Conservation (phyloP, 2,329 filamentous ascomycete genomes). For the Colletotrichum lupini region DNA sequence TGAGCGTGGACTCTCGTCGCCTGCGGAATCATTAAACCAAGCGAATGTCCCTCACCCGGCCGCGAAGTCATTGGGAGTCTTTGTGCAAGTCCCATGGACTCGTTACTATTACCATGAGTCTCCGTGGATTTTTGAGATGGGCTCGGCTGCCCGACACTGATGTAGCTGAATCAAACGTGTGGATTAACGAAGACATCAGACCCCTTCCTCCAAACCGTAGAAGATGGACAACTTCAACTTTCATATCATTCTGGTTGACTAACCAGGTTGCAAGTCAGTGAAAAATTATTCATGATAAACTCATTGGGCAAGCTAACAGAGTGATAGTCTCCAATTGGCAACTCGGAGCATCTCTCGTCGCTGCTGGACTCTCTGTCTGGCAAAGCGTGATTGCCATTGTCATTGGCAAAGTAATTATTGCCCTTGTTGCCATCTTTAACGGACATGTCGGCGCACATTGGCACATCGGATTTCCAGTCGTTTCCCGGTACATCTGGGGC, state of each 20-base stretch:
- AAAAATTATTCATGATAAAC: accelerated
- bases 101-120: not conserved
- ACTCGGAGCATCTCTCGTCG: conserved; percentile 21
- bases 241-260: conserved; percentile 35
- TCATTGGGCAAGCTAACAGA: not conserved
- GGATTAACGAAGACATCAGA: conserved; percentile 36
- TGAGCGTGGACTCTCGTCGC: not conserved
- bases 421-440: conserved; percentile 23
- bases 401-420: conserved; percentile 32
- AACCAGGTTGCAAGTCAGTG: conserved; percentile 28
- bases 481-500: conserved; percentile 52
- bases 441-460: conserved; percentile 39
- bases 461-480: conserved; percentile 56
- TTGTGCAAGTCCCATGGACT: not conserved
- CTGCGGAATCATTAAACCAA: conserved; percentile 2
- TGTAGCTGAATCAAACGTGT: conserved; percentile 29
- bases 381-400: conserved; percentile 28
- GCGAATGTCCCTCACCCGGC: not conserved
- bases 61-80: not conserved
- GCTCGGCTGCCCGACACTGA: conserved; percentile 28
- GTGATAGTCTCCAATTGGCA: conserved; percentile 31
- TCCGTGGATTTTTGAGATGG: not conserved
- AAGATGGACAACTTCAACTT: conserved; percentile 29
- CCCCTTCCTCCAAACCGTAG: conserved; percentile 31
- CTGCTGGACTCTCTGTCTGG: conserved; percentile 27